Evolutionary conservation across 2,329 filamentous ascomycete species (phyloP).

Genomic region (Passalora sequoiae): DNA sequence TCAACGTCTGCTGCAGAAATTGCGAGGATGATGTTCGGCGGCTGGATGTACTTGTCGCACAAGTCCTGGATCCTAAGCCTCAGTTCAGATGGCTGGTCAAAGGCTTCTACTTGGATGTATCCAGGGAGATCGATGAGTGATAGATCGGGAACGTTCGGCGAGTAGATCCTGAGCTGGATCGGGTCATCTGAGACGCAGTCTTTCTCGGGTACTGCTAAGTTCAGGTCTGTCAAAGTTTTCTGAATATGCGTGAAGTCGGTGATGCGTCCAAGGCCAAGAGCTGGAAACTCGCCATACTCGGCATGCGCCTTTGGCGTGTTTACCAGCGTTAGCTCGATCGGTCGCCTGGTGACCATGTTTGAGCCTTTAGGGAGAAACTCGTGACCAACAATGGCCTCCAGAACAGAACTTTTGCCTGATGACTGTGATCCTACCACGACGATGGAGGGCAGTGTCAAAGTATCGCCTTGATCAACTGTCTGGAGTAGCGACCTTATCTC

Average conservation of each 20-base stretch:
- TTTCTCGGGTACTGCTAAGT: slow-evolving; percentile 80
- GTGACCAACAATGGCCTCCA: slow-evolving; percentile 95
- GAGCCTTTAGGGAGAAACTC: slow-evolving; percentile 97
- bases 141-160: slow-evolving; percentile 88
- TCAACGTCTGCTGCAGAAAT: slow-evolving; percentile 98
- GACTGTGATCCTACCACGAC: slow-evolving; percentile 99
- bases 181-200: slow-evolving; percentile 96
- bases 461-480: slow-evolving; percentile 84
- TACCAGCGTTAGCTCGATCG: slow-evolving; percentile 91
- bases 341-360: slow-evolving; percentile 95
- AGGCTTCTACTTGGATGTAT: slow-evolving; percentile 92
- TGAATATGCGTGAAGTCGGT: slow-evolving; percentile 91
- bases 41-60: slow-evolving; percentile 96
- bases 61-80: slow-evolving; percentile 95
- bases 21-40: slow-evolving; percentile 92
- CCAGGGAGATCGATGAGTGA: slow-evolving; percentile 94
- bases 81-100: slow-evolving; percentile 82
- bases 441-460: slow-evolving; percentile 85
- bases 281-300: slow-evolving; percentile 95
- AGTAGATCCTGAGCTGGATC: slow-evolving; percentile 92
- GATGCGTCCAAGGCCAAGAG: slow-evolving; percentile 81
- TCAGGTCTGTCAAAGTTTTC: slow-evolving; percentile 88
- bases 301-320: slow-evolving; percentile 83
- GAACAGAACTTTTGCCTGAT: slow-evolving; percentile 93
- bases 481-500: slow-evolving; percentile 91